Base-by-base conservation (phyloP, 129 eudicot genomes). In the Saussurea involucrata region DNA sequence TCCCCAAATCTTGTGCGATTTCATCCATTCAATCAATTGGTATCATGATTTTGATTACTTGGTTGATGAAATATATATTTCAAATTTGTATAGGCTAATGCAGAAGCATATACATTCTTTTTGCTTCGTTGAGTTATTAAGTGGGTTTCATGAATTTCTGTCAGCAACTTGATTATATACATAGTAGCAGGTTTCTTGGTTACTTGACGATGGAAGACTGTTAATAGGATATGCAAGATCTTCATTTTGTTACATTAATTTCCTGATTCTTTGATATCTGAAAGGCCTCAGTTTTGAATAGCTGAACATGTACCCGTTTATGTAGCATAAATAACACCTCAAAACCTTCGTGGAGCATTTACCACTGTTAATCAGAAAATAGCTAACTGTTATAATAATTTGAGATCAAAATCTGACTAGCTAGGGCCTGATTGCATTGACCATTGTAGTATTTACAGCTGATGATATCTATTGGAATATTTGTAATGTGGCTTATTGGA, bases 311-410 rank as follows among this genome's bases (percentile, higher is more conserved):
- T 95, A 78, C 97, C 97, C 6, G 84, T 91, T 36, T 94, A 91
- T 72, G 85, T 89, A 86, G 97, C 98, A 71, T 97, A 95, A 83
- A 87, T 91, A 73, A 87, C 98, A 42, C 98, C 98, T 11, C 80
- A 81, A 87, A 89, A 95, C 78, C 90, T 95, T 49, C 86, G 98
- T 83, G 98, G 98, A 79, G 90, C 88, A 65, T 89, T 85, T 76
- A 92, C 95, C 5, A 85, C 85, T 8, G 87, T 80, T 42, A 92
- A 91, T 83, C 97, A 90, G 93, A n/a, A n/a, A n/a, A 97, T 89
- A 12, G 4, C 13, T 32, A 60, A 66, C 4, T 21, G 3, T 60
- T 5, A 25, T 21, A 57, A 40, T 6, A 36, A n/a, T n/a, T n/a
- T 58, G 13, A 60, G 33, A 69, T 70, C 15, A 29, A 1, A 29